Base-by-base conservation (phyloP, 2,329 filamentous ascomycete genomes). In the Myotisia sp. region DNA sequence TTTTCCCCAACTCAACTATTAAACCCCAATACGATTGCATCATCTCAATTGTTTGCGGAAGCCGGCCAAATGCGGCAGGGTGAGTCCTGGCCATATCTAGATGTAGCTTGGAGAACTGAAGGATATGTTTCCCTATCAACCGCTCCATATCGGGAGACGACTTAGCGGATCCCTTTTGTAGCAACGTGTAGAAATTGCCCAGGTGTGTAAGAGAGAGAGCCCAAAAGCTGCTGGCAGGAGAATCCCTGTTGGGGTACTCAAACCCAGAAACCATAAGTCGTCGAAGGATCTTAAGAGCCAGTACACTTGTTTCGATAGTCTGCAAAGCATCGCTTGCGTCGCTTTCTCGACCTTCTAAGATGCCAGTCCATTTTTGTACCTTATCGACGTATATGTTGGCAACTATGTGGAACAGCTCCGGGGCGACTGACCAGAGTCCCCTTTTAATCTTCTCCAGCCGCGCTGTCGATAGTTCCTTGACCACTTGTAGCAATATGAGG, bases 41-140 rank as follows among this genome's bases (percentile, higher is more conserved):
- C 16, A 95, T 70, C 10, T 75, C 66, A 10, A 92, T 62, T 2
- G 83, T 85, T 47, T 82, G 77, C 2, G 85, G 83, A 5, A 98
- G 68, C 8, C 83, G 65, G 1, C 78, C 76, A 55, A 94, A 95
- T 36, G 84, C 81, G 3, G 80, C 76, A 1, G 86, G 76, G 52
- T 93, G 85, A 4, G 67, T 62, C 32, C 74, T 73, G 1, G 83
- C 75, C 77, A 95, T 87, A 37, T 84, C 77, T 24, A 92, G 68
- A 52, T 95, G 90, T 3, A 98, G 64, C 56, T 95, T 98, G 3
- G 86, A 77, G 32, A 95, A 77, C 51, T 95, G 86, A 26, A 94
- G 60, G 2, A 93, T 64, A 51, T 94, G 86, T 51, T 85, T 92
- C 44, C 81, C 80, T n/a, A 92, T 62, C 16, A 79, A 51, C 22